Evolutionary conservation across 2,329 filamentous ascomycete genomes (phyloP).

Genomic region (Fusarium paranaense): DNA sequence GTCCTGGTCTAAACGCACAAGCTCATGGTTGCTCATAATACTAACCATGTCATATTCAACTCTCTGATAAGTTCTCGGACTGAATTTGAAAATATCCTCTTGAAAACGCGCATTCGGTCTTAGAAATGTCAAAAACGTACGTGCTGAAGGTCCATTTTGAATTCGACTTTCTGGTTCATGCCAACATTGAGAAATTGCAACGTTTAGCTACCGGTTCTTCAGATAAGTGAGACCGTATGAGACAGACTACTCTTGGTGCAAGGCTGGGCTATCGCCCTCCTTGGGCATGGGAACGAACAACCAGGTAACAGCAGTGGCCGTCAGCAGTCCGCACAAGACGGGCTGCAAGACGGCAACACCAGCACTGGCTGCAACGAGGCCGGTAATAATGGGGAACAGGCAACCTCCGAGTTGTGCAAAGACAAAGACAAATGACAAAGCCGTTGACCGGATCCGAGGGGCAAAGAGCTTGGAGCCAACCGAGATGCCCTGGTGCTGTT

Average conservation of each 20-base stretch:
- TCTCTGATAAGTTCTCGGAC: not conserved
- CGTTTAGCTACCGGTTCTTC: not conserved
- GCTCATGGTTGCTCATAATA: too few relatives aligned
- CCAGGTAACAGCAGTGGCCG: constrained; percentile 61
- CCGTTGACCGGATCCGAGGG: constrained; percentile 49
- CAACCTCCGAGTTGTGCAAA: constrained; percentile 67
- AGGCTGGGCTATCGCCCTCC: constrained; percentile 40
- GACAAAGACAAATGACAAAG: constrained; percentile 64
- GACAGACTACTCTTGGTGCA: constrained; percentile 50
- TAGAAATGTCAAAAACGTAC: too few relatives aligned
- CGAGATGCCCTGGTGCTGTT: constrained; percentile 59
- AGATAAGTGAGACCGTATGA: not conserved
- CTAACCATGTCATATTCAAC: too few relatives aligned
- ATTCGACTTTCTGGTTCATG: not conserved
- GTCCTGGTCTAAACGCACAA: too few relatives aligned
- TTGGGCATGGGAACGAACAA: constrained; percentile 56
- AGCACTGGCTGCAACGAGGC: constrained; percentile 58
- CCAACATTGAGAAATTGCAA: not conserved
- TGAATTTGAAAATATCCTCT: not conserved
- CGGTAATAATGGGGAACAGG: constrained; percentile 67
- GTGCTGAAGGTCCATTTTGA: not conserved
- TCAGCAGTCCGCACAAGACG: constrained; percentile 60
- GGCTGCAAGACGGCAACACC: constrained; percentile 65
- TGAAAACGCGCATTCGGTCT: too few relatives aligned
- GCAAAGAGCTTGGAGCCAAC: constrained; percentile 65